Conservation (phyloP, 495 filamentous ascomycete genomes). For the Tetracladium marchalianum region DNA sequence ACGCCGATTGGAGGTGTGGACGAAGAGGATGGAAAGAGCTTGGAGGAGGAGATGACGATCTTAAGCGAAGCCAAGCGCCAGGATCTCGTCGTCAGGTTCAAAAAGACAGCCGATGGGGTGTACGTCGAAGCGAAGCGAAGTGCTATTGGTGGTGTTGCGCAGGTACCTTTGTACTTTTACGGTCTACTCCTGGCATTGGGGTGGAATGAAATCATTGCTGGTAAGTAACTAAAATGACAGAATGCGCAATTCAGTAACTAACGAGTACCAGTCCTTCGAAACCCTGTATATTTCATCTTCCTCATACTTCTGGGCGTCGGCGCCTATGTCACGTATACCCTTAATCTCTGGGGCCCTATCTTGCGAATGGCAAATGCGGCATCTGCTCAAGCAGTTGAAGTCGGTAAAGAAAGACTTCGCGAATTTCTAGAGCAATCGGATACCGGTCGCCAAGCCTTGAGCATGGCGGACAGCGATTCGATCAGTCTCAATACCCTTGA, state of each 20-base stretch:
- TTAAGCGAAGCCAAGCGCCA: constrained; percentile 77
- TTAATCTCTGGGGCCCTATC: constrained; percentile 95
- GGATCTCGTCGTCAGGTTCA: constrained; percentile 89
- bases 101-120: constrained; percentile 93
- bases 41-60: constrained; percentile 94
- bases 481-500: constrained; percentile 52
- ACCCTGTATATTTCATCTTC: constrained; percentile 86
- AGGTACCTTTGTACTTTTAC: constrained; percentile 93
- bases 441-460: constrained; percentile 69
- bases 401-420: constrained; percentile 78
- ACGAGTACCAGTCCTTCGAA: constrained; percentile 61
- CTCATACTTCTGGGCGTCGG: constrained; percentile 64
- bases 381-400: constrained; percentile 70
- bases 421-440: constrained; percentile 79
- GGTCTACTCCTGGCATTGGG: constrained; percentile 78
- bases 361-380: constrained; percentile 89
- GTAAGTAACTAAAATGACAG: constrained; percentile 48
- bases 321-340: constrained; percentile 79
- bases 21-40: constrained; percentile 82
- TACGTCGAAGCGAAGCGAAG: constrained; percentile 96
- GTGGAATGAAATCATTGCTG: constrained; percentile 93
- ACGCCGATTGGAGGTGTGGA: constrained; percentile 80
- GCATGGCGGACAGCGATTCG: constrained; percentile 47
- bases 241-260: neutral
- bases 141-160: constrained; percentile 89